phyloP scores from a whole-genome alignment of 139 green algal species.

The Ostreobium quekettii region DNA sequence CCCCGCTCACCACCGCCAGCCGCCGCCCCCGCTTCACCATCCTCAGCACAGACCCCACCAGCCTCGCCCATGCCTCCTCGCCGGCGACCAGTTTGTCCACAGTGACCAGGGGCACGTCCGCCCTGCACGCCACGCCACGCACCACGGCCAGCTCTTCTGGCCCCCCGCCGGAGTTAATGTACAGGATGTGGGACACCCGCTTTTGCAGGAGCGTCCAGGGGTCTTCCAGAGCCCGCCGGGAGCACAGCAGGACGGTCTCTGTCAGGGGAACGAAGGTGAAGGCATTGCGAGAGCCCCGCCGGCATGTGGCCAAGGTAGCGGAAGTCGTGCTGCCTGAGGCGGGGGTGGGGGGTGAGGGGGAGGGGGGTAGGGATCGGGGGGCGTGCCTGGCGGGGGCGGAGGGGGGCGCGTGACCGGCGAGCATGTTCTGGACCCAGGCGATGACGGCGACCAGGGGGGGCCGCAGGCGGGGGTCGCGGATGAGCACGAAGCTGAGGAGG shows the following conservation, averaged over 20 bases:
- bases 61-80: too few relatives aligned
- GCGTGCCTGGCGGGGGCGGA: background rate
- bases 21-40: too few relatives aligned
- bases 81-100: too few relatives aligned
- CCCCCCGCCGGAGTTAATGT: background rate
- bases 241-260: background rate
- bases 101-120: too few relatives aligned
- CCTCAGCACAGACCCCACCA: too few relatives aligned
- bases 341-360: background rate
- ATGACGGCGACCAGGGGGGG: background rate
- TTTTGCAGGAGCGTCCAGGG: background rate
- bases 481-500: background rate
- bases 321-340: background rate
- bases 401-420: background rate
- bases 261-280: background rate
- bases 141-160: too few relatives aligned
- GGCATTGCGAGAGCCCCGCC: background rate
- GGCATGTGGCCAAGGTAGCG: background rate
- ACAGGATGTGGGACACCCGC: background rate
- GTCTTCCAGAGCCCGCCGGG: background rate
- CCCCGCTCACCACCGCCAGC: too few relatives aligned
- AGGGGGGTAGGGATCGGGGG: background rate
- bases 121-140: too few relatives aligned
- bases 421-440: background rate
- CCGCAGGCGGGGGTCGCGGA: background rate